These are phyloP conservation scores for Helianthus tuberosus DNA, from an alignment of 129 eudicot genomes.

Conservation along the genomic window DNA sequence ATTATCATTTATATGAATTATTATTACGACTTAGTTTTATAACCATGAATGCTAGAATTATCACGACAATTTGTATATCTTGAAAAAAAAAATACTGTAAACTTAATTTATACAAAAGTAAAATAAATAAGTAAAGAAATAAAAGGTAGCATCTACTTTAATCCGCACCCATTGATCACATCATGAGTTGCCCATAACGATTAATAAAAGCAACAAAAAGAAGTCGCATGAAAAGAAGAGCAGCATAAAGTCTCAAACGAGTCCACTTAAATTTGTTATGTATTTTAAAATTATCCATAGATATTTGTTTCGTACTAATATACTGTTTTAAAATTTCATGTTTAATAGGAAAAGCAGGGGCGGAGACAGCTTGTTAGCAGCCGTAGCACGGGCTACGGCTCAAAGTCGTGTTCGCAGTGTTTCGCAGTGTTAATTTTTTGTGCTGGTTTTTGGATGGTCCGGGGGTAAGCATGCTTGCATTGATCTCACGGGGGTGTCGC, in stretches of 20 bases:
- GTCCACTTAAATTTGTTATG: constrained; percentile 18
- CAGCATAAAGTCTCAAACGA: constrained; percentile 32
- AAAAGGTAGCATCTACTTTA: constrained; percentile 28
- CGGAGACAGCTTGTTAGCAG: no score
- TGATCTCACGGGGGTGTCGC: no score
- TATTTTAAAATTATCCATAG: not conserved
- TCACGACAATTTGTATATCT: not conserved
- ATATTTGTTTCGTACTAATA: not conserved
- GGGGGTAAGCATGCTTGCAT: no score
- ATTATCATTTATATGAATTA: not conserved
- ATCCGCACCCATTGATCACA: constrained; percentile 31
- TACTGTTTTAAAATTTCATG: not conserved
- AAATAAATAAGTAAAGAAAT: not conserved
- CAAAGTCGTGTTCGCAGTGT: no score
- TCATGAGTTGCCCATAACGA: constrained; percentile 38
- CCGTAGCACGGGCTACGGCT: no score
- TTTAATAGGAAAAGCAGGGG: constrained; percentile 1
- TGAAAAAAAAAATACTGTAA: not conserved
- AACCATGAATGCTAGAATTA: not conserved
- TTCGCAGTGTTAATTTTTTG: no score
- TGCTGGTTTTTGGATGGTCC: no score
- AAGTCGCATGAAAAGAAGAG: constrained; percentile 40
- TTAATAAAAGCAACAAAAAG: constrained; percentile 31
- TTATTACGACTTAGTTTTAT: not conserved
- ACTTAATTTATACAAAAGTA: constrained; percentile 2